Percentiles rank a stretch among this genome's conserved stretches.
Evolutionary conservation across 768 basidiomycete species (phyloP).

Genomic region (Lactifluus piperatus): DNA sequence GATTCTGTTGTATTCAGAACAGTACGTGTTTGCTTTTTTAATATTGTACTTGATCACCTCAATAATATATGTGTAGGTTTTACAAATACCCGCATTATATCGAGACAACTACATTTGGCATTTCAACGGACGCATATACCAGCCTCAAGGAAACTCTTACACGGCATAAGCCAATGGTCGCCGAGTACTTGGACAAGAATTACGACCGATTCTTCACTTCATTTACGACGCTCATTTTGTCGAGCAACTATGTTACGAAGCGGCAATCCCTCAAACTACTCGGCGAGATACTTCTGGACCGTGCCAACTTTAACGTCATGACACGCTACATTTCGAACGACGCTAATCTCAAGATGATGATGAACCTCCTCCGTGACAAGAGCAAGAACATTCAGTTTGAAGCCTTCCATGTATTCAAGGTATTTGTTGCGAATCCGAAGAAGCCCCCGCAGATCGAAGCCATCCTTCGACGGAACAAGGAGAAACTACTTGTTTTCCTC

Average conservation of each 20-base stretch:
- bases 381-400: slow-evolving; percentile 99
- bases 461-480: slow-evolving; percentile 89
- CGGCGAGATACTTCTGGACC: slow-evolving; percentile 94
- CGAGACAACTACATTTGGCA: slow-evolving; percentile 95
- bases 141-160: slow-evolving; percentile 98
- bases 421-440: slow-evolving; percentile 99
- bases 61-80: slow-evolving; percentile 46
- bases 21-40: slow-evolving; percentile 48
- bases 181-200: slow-evolving; percentile 92
- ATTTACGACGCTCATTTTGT: slow-evolving; percentile 87
- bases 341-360: slow-evolving; percentile 99
- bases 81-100: slow-evolving; percentile 96
- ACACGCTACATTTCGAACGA: slow-evolving; percentile 94
- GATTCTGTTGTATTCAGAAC: slow-evolving; percentile 85
- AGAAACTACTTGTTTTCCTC: slow-evolving; percentile 83
- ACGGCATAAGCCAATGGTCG: slow-evolving; percentile 96
- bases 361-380: slow-evolving; percentile 96
- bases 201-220: slow-evolving; percentile 97
- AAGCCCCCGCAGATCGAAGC: slow-evolving; percentile 92
- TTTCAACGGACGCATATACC: slow-evolving; percentile 95
- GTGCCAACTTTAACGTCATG: slow-evolving; percentile 98
- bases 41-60: not conserved
- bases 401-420: slow-evolving; percentile 99
- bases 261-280: slow-evolving; percentile 96
- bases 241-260: slow-evolving; percentile 98